phyloP scores from a whole-genome alignment of 345 rosid species.

The Pistacia atlantica region DNA sequence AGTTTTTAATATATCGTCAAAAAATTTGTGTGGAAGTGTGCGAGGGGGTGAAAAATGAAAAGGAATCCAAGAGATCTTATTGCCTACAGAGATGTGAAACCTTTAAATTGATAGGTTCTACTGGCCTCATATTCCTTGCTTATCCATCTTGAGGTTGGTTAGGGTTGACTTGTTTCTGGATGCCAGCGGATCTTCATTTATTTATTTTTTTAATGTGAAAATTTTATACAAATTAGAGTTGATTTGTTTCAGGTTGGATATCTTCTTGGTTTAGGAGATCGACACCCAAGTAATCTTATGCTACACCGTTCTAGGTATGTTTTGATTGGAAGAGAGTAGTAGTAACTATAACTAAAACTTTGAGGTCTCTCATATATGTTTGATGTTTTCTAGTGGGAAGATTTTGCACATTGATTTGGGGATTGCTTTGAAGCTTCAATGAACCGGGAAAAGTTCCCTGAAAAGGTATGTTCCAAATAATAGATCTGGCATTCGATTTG shows the following conservation, averaged over 20 bases:
- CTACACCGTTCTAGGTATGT: constrained; percentile 81
- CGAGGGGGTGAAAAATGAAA: not conserved
- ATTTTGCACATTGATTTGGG: constrained; percentile 98
- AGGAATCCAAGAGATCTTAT: not conserved
- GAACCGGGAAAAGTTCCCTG: constrained; percentile 98
- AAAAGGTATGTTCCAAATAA: constrained; percentile 56
- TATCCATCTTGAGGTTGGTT: constrained; percentile 2
- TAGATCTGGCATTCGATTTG: not conserved
- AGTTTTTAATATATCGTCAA: not conserved
- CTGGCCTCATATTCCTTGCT: not conserved
- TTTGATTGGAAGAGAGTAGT: constrained; percentile 5
- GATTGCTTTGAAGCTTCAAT: constrained; percentile 99
- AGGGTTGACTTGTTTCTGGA: not conserved
- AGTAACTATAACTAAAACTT: not conserved
- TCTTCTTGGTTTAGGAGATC: constrained; percentile 98
- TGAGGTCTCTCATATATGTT: constrained; percentile 15
- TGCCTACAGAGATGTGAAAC: not conserved
- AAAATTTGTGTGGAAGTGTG: not conserved
- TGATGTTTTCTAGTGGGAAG: constrained; percentile 71
- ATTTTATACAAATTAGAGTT: not conserved
- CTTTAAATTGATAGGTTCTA: not conserved
- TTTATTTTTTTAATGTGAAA: not conserved
- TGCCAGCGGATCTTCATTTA: not conserved
- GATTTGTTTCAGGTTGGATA: constrained; percentile 82
- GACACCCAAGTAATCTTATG: constrained; percentile 99